Percentiles rank a stretch among this genome's conserved stretches.
phyloP scores from a whole-genome alignment of 805 yeast species.

The Candida yuanshanica region DNA sequence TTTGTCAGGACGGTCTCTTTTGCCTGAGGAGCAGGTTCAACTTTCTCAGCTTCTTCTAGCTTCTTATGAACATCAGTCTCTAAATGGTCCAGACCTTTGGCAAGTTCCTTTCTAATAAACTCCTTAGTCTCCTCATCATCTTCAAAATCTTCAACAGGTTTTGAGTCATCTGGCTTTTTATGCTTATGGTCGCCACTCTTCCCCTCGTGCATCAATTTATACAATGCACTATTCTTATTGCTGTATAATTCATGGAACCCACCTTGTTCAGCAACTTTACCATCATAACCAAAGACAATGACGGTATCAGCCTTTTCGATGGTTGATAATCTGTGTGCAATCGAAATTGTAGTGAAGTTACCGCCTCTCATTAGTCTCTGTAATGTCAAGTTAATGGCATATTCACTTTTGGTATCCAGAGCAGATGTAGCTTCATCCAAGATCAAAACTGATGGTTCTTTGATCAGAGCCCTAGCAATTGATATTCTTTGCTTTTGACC shows the following conservation, averaged over 20 bases:
- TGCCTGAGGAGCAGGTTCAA: too few species aligned
- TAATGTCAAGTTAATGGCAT: conserved; percentile 78
- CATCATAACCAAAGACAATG: conserved; percentile 76
- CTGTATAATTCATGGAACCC: conserved; percentile 50
- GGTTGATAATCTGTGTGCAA: conserved; percentile 91
- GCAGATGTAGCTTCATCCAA: conserved; percentile 92
- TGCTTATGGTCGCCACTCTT: conserved; percentile 11
- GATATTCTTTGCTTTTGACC: conserved; percentile 90
- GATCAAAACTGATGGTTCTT: conserved; percentile 65
- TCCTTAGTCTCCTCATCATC: conserved; percentile 13
- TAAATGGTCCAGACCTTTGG: neutral
- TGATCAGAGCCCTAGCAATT: conserved; percentile 76
- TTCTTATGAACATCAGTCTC: neutral
- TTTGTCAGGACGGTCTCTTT: neutral
- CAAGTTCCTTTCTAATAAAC: conserved; percentile 19
- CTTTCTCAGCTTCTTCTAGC: neutral
- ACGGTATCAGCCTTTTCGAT: conserved; percentile 81
- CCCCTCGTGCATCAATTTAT: conserved; percentile 33
- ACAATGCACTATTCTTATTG: conserved; percentile 36
- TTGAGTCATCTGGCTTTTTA: conserved; percentile 8
- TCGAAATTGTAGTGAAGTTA: conserved; percentile 73
- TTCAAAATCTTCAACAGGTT: conserved; percentile 3
- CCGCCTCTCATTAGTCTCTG: conserved; percentile 53
- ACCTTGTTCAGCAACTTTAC: conserved; percentile 76
- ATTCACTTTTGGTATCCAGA: conserved; percentile 65